These are phyloP conservation scores for Cordyceps javanica DNA, from an alignment of 2,329 filamentous ascomycete species.

Conservation along the genomic window DNA sequence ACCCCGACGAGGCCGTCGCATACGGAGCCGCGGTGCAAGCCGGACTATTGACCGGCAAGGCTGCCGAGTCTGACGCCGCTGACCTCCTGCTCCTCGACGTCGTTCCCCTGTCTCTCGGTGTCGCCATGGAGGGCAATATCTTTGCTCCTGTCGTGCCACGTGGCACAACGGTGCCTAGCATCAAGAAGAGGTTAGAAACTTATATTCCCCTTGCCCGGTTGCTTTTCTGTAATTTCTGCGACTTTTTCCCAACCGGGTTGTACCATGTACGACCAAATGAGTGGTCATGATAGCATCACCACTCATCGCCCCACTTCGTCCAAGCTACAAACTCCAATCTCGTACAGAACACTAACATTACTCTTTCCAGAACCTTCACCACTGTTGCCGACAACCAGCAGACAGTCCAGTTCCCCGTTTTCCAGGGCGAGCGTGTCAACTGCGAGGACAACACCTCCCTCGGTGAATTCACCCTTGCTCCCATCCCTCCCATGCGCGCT, in stretches of 20 bases:
- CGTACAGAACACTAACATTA: slow-evolving; percentile 5
- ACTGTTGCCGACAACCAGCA: slow-evolving; percentile 74
- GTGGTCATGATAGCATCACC: neutral
- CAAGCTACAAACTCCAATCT: neutral
- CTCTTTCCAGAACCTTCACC: slow-evolving; percentile 61
- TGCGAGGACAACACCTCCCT: slow-evolving; percentile 98
- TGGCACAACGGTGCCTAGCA: slow-evolving; percentile 66
- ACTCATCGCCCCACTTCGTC: neutral
- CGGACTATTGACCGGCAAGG: slow-evolving; percentile 97
- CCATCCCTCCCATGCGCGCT: slow-evolving; percentile 80
- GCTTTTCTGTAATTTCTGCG: neutral
- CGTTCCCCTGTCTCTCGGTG: slow-evolving; percentile 91
- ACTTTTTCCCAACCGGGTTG: neutral
- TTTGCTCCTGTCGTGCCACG: slow-evolving; percentile 89
- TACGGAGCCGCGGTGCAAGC: slow-evolving; percentile 97
- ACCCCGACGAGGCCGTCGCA: slow-evolving; percentile 97
- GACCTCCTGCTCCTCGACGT: slow-evolving; percentile 96
- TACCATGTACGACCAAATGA: neutral
- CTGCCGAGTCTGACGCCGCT: slow-evolving; percentile 86
- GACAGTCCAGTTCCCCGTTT: slow-evolving; percentile 87
- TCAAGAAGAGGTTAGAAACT: slow-evolving; percentile 58
- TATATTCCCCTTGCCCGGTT: too few species aligned
- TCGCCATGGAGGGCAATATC: slow-evolving; percentile 99
- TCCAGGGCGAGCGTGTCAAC: slow-evolving; percentile 82
- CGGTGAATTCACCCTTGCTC: slow-evolving; percentile 93